phyloP scores from a whole-genome alignment of 495 filamentous ascomycete genomes.

The Neurospora pannonica region DNA sequence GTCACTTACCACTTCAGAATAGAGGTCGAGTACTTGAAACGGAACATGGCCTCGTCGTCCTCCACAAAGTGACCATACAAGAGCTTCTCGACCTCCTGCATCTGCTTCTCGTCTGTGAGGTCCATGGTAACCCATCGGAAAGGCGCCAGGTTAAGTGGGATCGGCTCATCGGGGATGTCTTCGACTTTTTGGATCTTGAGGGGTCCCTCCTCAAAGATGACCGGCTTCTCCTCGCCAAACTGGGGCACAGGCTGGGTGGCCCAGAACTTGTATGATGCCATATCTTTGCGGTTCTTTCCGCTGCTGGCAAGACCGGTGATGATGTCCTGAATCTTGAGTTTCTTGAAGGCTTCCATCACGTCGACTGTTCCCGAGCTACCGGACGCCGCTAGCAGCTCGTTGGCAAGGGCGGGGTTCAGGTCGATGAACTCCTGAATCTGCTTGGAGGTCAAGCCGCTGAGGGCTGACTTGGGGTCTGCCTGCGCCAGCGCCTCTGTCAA shows the following conservation, averaged over 20 bases:
- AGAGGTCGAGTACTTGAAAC: conserved; percentile 84
- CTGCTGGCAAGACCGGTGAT: conserved; percentile 67
- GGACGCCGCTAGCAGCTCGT: conserved; percentile 35
- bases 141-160: conserved; percentile 52
- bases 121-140: conserved; percentile 96
- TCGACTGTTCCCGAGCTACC: conserved; percentile 9
- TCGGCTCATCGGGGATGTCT: conserved; percentile 60
- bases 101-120: conserved; percentile 47
- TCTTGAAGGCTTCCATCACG: conserved; percentile 54
- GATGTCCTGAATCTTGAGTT: conserved; percentile 66
- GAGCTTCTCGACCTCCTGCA: conserved; percentile 80
- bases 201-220: conserved; percentile 42
- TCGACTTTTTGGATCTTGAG: conserved; percentile 58
- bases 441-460: conserved; percentile 35
- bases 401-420: conserved; percentile 52
- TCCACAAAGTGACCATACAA: conserved; percentile 92
- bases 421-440: conserved; percentile 47
- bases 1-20: conserved; percentile 73
- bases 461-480: conserved; percentile 27
- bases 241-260: conserved; percentile 88
- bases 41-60: conserved; percentile 91
- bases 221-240: conserved; percentile 50
- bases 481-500: conserved; percentile 9
- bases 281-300: conserved; percentile 87
- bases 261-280: conserved; percentile 97